Evolutionary conservation across 805 yeast species (phyloP).

Genomic region (Candida golubevii): DNA sequence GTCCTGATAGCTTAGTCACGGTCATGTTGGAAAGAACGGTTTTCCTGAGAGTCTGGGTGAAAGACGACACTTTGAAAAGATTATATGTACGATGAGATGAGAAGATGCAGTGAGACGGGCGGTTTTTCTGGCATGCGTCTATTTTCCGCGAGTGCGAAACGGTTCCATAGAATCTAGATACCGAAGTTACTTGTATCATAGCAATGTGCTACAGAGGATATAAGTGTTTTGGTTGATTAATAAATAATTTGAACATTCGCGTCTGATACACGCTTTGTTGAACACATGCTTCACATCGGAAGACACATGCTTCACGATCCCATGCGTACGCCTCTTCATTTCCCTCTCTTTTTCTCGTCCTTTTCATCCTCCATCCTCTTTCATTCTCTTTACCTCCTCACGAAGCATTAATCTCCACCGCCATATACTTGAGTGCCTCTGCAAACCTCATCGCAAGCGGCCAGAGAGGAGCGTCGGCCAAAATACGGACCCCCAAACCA

Average conservation of each 20-base stretch:
- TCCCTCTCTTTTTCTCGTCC: no score
- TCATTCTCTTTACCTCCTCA: background rate
- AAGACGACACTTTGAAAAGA: slow-evolving; percentile 2
- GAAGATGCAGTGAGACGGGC: background rate
- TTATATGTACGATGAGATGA: background rate
- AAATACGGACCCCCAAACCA: slow-evolving; percentile 67
- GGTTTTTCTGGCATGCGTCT: no score
- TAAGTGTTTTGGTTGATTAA: no score
- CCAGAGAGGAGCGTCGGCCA: slow-evolving; percentile 87
- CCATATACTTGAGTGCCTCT: slow-evolving; percentile 66
- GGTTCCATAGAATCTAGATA: background rate
- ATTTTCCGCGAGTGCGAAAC: background rate
- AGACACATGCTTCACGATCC: no score
- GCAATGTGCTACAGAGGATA: no score
- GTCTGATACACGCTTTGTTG: no score
- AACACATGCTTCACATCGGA: no score
- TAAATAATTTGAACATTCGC: no score
- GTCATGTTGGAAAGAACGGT: slow-evolving; percentile 10
- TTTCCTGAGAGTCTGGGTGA: background rate
- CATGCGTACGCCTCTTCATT: no score
- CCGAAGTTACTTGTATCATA: no score
- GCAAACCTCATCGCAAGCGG: slow-evolving; percentile 77
- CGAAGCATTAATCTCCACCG: slow-evolving; percentile 9
- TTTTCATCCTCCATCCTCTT: background rate
- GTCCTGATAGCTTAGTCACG: slow-evolving; percentile 42